phyloP scores from a whole-genome alignment of 495 filamentous ascomycete genomes.

The Lichenothelia convexa region DNA sequence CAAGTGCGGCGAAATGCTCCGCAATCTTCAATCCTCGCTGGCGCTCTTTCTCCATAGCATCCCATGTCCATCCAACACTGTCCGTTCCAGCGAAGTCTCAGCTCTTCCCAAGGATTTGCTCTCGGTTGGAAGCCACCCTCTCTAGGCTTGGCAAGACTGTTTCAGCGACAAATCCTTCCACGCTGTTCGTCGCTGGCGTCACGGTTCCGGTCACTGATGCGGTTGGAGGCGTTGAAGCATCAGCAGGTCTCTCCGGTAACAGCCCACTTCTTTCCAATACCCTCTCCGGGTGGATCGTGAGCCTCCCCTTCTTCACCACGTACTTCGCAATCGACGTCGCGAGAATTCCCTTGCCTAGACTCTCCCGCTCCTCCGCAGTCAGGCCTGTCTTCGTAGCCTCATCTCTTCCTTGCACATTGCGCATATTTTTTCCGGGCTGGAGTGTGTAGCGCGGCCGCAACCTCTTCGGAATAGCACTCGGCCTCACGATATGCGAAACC shows the following conservation, averaged over 20 bases:
- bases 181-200: not conserved
- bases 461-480: conserved; percentile 21
- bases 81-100: not conserved
- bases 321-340: conserved; percentile 72
- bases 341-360: conserved; percentile 29
- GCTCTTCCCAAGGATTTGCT: not conserved
- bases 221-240: not conserved
- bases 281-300: conserved; percentile 70
- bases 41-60: conserved; percentile 22
- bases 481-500: conserved; percentile 50
- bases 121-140: conserved; percentile 1
- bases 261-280: conserved; percentile 49
- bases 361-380: conserved; percentile 8
- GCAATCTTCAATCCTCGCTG: conserved; percentile 19
- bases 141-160: not conserved
- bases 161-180: not conserved
- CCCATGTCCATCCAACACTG: conserved; percentile 22
- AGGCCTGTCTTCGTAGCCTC: not conserved
- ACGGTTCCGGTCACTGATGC: not conserved
- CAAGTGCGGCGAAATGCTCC: conserved; percentile 17
- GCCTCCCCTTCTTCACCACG: conserved; percentile 70
- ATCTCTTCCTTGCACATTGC: conserved; percentile 2
- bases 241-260: conserved; percentile 35
- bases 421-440: conserved; percentile 25
- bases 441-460: conserved; percentile 31